Percentiles rank a stretch among this genome's conserved stretches.
These are phyloP conservation scores for Hypomyces perniciosus DNA, from an alignment of 2,329 filamentous ascomycete species.

Conservation along the genomic window DNA sequence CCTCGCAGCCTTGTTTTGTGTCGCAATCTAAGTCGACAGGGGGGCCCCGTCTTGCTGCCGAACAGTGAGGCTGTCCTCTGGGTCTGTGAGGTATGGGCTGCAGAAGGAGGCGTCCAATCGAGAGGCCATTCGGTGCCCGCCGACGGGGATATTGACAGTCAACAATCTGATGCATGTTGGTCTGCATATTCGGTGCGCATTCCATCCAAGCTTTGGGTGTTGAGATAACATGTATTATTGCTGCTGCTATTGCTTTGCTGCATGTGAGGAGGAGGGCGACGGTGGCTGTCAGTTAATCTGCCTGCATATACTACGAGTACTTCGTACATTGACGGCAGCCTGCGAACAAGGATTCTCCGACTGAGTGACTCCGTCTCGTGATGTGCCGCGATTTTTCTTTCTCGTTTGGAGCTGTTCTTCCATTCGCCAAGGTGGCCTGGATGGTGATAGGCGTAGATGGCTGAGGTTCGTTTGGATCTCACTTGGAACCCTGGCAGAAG, in stretches of 20 bases:
- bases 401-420: background rate
- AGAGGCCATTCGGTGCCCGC: slow-evolving; percentile 1
- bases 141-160: slow-evolving; percentile 9
- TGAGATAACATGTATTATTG: background rate
- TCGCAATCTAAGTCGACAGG: slow-evolving; percentile 8
- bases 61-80: slow-evolving; percentile 16
- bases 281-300: too few relatives aligned
- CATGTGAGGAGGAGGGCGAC: background rate
- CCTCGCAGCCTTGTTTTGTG: slow-evolving; percentile 11
- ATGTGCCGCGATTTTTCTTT: background rate
- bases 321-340: too few relatives aligned
- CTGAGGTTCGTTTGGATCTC: too few relatives aligned
- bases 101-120: slow-evolving; percentile 16
- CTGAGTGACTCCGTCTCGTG: background rate
- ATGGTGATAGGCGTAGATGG: background rate
- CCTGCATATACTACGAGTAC: too few relatives aligned
- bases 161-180: slow-evolving; percentile 9
- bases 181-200: slow-evolving; percentile 8
- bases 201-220: background rate
- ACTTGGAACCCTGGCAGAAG: background rate
- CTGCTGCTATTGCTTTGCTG: background rate
- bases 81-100: slow-evolving; percentile 8
- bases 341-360: too few relatives aligned
- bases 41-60: slow-evolving; percentile 9
- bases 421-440: too few relatives aligned